These are phyloP conservation scores for Ascochyta lentis DNA, from an alignment of 2,329 filamentous ascomycete genomes.

Conservation along the genomic window DNA sequence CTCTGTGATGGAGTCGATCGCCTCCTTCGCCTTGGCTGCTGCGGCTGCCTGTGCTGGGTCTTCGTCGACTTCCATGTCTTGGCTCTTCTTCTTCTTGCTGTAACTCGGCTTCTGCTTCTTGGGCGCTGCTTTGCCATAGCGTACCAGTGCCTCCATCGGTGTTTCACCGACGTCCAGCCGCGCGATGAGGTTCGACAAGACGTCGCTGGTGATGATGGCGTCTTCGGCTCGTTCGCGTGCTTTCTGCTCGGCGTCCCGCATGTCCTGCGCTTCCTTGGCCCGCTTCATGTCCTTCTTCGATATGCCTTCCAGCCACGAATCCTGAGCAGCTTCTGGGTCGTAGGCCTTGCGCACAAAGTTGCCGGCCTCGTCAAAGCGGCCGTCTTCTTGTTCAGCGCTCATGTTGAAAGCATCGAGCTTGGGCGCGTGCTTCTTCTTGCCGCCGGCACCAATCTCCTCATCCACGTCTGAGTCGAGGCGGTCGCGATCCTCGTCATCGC, in stretches of 20 bases:
- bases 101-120: slow-evolving; percentile 57
- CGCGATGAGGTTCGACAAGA: slow-evolving; percentile 75
- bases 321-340: slow-evolving; percentile 89
- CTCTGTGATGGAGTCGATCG: slow-evolving; percentile 83
- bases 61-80: slow-evolving; percentile 74
- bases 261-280: slow-evolving; percentile 86
- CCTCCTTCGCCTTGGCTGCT: slow-evolving; percentile 72
- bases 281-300: slow-evolving; percentile 93
- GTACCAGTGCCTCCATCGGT: slow-evolving; percentile 82
- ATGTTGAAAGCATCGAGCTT: slow-evolving; percentile 98
- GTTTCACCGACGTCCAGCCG: slow-evolving; percentile 83
- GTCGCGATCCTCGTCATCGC: slow-evolving; percentile 70
- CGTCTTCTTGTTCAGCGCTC: slow-evolving; percentile 86
- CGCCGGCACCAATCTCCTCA: slow-evolving; percentile 87
- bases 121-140: slow-evolving; percentile 71
- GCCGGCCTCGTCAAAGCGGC: slow-evolving; percentile 85
- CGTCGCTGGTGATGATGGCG: slow-evolving; percentile 72
- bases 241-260: slow-evolving; percentile 77
- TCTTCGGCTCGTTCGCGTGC: slow-evolving; percentile 77
- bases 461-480: slow-evolving; percentile 74
- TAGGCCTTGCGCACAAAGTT: slow-evolving; percentile 90
- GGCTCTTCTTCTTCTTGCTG: slow-evolving; percentile 51
- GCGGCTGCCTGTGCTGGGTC: slow-evolving; percentile 68
- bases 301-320: slow-evolving; percentile 89
- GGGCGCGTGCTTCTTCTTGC: slow-evolving; percentile 90